phyloP scores from a whole-genome alignment of 2,329 filamentous ascomycete genomes.

The Metarhizium sp. region DNA sequence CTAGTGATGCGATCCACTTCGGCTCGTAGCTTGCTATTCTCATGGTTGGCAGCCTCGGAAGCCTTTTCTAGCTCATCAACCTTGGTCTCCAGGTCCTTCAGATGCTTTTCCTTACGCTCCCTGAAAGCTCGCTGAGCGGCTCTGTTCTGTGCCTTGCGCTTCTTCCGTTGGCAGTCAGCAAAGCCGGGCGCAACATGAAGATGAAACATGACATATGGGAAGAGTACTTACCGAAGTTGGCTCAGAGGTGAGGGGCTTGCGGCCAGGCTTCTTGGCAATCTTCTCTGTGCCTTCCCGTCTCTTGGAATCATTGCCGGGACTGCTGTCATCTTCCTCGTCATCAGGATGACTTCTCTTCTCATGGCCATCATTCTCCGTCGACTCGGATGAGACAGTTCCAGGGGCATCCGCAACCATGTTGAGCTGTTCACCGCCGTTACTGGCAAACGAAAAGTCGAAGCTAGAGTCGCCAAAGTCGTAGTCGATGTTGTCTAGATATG shows the following conservation, averaged over 20 bases:
- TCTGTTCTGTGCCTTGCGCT: constrained; percentile 91
- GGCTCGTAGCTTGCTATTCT: constrained; percentile 75
- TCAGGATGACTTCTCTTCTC: constrained; percentile 69
- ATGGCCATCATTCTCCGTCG: constrained; percentile 41
- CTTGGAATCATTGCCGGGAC: constrained; percentile 44
- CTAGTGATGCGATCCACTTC: constrained; percentile 80
- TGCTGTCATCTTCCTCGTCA: constrained; percentile 55
- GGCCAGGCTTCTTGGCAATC: constrained; percentile 85
- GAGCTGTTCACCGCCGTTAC: constrained; percentile 35
- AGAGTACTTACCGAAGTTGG: constrained; percentile 77
- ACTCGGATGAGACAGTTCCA: constrained; percentile 47
- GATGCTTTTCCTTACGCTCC: constrained; percentile 86
- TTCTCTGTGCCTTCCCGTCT: constrained; percentile 78
- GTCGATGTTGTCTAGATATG: constrained; percentile 69
- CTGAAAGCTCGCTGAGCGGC: constrained; percentile 89
- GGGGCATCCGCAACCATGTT: constrained; percentile 69
- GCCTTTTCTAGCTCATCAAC: constrained; percentile 70
- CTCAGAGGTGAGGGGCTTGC: constrained; percentile 91
- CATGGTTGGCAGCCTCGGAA: constrained; percentile 72
- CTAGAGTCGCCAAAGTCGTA: constrained; percentile 68
- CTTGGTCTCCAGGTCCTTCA: constrained; percentile 76
- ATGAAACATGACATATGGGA: not conserved
- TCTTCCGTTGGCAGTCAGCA: constrained; percentile 40
- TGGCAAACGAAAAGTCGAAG: constrained; percentile 56
- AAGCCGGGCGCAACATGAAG: not conserved